A percentile compares a stretch with the other conserved stretches of the same genome.
Evolutionary conservation across 1,284 basidiomycete genomes (phyloP).

Genomic region (Anthracocystis setariae): DNA sequence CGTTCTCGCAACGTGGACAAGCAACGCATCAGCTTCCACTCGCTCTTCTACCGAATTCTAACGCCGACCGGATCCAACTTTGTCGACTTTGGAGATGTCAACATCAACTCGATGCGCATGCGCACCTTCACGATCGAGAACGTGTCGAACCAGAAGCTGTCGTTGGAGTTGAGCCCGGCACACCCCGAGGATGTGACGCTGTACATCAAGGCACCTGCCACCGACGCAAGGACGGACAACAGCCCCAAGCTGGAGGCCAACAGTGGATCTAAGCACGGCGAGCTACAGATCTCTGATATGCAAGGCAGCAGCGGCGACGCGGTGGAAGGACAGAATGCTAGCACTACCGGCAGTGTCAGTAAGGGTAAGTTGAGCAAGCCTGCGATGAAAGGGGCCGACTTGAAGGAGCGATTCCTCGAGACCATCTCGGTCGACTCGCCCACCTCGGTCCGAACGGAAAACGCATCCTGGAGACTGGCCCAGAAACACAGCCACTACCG

Average conservation of each 20-base stretch:
- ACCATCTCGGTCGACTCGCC: conserved; percentile 68
- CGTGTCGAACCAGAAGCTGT: conserved; percentile 67
- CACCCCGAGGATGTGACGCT: conserved; percentile 71
- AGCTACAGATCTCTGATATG: conserved; percentile 17
- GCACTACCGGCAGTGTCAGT: conserved; percentile 3
- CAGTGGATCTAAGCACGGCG: conserved; percentile 22
- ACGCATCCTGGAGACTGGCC: conserved; percentile 57
- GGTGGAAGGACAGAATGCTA: conserved; percentile 4
- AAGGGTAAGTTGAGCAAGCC: conserved; percentile 32
- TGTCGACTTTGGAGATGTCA: conserved; percentile 71
- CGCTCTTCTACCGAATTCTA: conserved; percentile 71
- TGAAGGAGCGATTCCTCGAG: conserved; percentile 71
- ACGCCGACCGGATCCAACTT: conserved; percentile 71
- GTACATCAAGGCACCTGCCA: conserved; percentile 66
- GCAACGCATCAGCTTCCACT: conserved; percentile 71
- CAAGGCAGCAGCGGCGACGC: conserved; percentile 13
- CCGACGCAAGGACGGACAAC: conserved; percentile 5
- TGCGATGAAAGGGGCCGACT: conserved; percentile 51
- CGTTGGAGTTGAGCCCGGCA: conserved; percentile 70
- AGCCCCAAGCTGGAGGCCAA: conserved; percentile 37
- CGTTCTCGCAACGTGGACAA: conserved; percentile 70
- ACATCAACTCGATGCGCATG: conserved; percentile 70
- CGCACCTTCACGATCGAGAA: conserved; percentile 71
- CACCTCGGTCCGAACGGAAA: conserved; percentile 59
- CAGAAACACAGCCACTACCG: conserved; percentile 59